Conservation (phyloP, 2,329 filamentous ascomycete species). For the Sclerotinia nivalis region DNA sequence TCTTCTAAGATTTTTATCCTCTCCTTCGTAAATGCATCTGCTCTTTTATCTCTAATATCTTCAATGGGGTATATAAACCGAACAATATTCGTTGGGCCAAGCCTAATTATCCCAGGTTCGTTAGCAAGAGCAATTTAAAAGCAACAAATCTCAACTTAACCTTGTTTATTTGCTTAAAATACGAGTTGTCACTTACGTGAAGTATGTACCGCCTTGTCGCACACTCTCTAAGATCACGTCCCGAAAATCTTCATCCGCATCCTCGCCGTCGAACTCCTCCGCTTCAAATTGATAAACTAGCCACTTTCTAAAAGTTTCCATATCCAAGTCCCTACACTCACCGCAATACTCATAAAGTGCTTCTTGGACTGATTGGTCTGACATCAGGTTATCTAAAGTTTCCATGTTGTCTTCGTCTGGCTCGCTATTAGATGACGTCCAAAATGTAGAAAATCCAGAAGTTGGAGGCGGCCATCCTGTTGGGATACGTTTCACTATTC, state of each 20-base stretch:
- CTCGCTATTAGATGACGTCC: not conserved
- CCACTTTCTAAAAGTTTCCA: conserved; percentile 4
- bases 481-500: conserved; percentile 3
- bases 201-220: not conserved
- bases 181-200: not conserved
- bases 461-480: not conserved
- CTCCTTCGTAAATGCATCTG: not conserved
- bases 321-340: conserved; percentile 9
- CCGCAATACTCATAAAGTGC: not conserved
- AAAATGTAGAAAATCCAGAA: not conserved
- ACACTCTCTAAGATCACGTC: not conserved
- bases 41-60: not conserved
- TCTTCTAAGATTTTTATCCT: conserved; percentile 2
- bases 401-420: conserved; percentile 4
- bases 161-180: not conserved
- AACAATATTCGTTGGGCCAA: conserved; percentile 5
- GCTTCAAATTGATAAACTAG: not conserved
- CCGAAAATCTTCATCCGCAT: not conserved
- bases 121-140: not conserved
- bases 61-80: conserved; percentile 3
- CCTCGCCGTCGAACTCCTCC: not conserved
- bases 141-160: not conserved
- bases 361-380: not conserved
- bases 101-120: not conserved
- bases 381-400: conserved; percentile 11